These are phyloP conservation scores for Trichoderma erinaceum DNA, from an alignment of 495 filamentous ascomycete species.

Conservation along the genomic window DNA sequence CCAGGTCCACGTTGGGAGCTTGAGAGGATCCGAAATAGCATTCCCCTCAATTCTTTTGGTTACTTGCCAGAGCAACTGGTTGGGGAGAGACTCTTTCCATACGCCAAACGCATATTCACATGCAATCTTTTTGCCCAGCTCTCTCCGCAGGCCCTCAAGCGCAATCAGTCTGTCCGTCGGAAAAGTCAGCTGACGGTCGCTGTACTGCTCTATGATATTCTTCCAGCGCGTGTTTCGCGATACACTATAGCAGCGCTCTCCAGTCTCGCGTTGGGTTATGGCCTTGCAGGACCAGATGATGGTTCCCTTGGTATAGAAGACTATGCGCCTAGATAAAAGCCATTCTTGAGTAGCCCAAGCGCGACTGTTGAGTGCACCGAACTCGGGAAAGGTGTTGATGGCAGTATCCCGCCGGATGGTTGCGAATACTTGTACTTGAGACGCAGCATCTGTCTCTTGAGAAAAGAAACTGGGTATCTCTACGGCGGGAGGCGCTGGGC, in stretches of 20 bases:
- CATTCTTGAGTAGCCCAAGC: slow-evolving; percentile 4
- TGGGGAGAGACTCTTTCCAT: slow-evolving; percentile 8
- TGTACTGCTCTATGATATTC: slow-evolving; percentile 8
- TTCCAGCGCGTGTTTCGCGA: slow-evolving; percentile 9
- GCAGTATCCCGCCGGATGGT: background rate
- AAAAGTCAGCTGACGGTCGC: slow-evolving; percentile 1
- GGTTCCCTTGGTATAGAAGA: background rate
- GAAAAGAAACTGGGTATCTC: background rate
- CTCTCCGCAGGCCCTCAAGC: background rate
- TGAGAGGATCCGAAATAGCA: background rate
- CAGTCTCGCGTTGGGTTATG: slow-evolving; percentile 2
- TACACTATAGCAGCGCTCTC: background rate
- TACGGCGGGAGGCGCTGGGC: background rate
- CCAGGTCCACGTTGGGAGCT: slow-evolving; percentile 1
- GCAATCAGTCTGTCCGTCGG: background rate
- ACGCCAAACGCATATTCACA: slow-evolving; percentile 11
- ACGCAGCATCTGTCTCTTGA: background rate
- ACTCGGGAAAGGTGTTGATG: slow-evolving; percentile 7
- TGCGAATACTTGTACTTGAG: background rate
- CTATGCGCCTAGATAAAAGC: background rate
- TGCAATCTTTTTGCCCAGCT: slow-evolving; percentile 1
- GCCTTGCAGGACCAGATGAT: slow-evolving; percentile 4
- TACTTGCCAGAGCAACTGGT: background rate
- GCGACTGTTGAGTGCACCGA: background rate
- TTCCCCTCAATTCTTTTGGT: background rate